phyloP scores from a whole-genome alignment of 306 rosid species.

The Alnus glutinosa region DNA sequence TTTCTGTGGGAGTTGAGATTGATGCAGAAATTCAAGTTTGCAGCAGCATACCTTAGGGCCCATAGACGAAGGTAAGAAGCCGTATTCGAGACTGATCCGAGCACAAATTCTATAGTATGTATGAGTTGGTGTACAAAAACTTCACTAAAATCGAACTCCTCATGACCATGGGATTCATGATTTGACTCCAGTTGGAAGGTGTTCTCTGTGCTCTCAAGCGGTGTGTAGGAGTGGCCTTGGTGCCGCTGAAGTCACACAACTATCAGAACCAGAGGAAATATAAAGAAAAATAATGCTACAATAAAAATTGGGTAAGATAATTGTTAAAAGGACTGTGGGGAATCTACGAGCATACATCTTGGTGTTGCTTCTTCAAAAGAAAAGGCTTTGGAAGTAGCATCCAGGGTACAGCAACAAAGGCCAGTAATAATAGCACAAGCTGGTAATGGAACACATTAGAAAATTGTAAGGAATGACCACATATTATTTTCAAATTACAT shows the following conservation, averaged over 20 bases:
- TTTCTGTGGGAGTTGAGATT: neutral
- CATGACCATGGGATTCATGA: conserved; percentile 54
- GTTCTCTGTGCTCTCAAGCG: conserved; percentile 55
- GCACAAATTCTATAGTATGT: conserved; percentile 95
- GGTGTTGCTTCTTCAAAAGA: conserved; percentile 84
- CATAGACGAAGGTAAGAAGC: conserved; percentile 98
- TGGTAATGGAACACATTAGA: conserved; percentile 39
- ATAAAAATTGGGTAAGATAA: conserved; percentile 4
- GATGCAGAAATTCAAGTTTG: conserved; percentile 5
- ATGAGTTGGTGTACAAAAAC: conserved; percentile 92
- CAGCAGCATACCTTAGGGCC: conserved; percentile 79
- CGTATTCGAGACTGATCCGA: conserved; percentile 94
- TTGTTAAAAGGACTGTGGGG: conserved; percentile 4
- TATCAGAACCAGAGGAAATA: conserved; percentile 32
- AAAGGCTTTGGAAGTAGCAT: conserved; percentile 98
- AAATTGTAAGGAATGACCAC: conserved; percentile 12
- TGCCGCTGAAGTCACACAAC: conserved; percentile 65
- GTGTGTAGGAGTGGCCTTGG: conserved; percentile 68
- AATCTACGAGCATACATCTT: conserved; percentile 55
- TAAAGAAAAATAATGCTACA: conserved; percentile 1
- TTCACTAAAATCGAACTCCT: conserved; percentile 87
- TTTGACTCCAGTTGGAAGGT: conserved; percentile 55
- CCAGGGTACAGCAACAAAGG: conserved; percentile 93
- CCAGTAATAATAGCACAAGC: conserved; percentile 75
- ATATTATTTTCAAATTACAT: conserved; percentile 5